Conservation (phyloP, 192 early-diverging fungal genomes). For the Pilaira anomala region DNA sequence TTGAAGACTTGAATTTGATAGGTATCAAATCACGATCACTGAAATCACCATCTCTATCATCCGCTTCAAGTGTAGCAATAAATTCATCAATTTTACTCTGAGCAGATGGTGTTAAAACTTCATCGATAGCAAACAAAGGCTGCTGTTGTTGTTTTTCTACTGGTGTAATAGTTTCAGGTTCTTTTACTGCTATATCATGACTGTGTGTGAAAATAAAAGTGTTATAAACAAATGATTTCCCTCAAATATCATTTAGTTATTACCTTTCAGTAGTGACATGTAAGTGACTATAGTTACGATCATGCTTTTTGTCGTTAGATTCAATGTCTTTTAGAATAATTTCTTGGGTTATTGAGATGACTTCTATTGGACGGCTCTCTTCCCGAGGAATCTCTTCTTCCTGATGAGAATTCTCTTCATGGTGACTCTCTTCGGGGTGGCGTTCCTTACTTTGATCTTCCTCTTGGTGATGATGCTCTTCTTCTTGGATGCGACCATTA, state of each 20-base stretch:
- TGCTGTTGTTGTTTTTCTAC: no score
- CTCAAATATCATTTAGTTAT: no score
- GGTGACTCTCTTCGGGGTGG: not conserved
- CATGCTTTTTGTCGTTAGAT: not conserved
- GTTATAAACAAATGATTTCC: no score
- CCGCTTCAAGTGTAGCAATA: not conserved
- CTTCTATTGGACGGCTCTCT: not conserved
- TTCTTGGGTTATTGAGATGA: not conserved
- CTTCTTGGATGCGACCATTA: not conserved
- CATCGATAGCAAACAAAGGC: constrained; percentile 18
- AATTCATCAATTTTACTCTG: not conserved
- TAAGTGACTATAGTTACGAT: no score
- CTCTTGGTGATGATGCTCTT: constrained; percentile 5
- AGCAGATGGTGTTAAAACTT: not conserved
- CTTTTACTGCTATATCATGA: not conserved
- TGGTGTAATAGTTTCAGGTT: not conserved
- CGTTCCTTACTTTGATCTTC: not conserved
- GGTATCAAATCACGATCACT: constrained; percentile 37
- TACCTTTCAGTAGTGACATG: no score
- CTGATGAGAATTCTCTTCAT: not conserved
- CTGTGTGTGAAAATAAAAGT: no score
- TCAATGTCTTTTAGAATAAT: not conserved
- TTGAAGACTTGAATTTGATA: constrained; percentile 26
- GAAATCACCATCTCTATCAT: constrained; percentile 19
- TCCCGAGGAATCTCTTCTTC: not conserved